A percentile compares a stretch with the other conserved stretches of the same genome.
Evolutionary conservation across 2,329 filamentous ascomycete genomes (phyloP).

Genomic region (Alternaria solani): DNA sequence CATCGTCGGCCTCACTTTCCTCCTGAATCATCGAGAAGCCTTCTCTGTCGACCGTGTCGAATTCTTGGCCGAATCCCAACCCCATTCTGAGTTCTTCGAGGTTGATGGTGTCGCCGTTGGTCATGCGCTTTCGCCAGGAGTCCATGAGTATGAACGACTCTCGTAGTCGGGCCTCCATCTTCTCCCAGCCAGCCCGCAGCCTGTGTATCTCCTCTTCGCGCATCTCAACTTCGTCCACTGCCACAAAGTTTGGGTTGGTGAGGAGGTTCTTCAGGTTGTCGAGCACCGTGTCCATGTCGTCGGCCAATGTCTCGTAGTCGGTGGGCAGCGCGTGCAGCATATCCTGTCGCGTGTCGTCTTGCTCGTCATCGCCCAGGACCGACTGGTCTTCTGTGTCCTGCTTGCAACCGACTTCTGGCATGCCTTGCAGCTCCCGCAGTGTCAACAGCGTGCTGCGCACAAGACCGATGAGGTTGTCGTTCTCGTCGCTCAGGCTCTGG

Average conservation of each 20-base stretch:
- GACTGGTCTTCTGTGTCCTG: constrained; percentile 38
- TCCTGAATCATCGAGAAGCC: constrained; percentile 40
- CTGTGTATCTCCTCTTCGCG: constrained; percentile 89
- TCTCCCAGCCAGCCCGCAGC: constrained; percentile 86
- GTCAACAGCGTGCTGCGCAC: constrained; percentile 75
- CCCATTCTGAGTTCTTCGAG: constrained; percentile 69
- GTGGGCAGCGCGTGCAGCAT: constrained; percentile 61
- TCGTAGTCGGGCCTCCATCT: constrained; percentile 89
- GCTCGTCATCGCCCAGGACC: constrained; percentile 41
- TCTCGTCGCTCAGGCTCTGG: constrained; percentile 86
- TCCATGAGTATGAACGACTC: constrained; percentile 92
- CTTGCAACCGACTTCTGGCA: constrained; percentile 51
- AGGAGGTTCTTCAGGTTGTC: constrained; percentile 83
- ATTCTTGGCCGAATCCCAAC: constrained; percentile 62
- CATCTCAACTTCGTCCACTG: constrained; percentile 91
- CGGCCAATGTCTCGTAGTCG: constrained; percentile 72
- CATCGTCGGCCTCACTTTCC: constrained; percentile 32
- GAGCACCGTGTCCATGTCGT: constrained; percentile 78
- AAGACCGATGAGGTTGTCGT: constrained; percentile 79
- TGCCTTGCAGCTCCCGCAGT: constrained; percentile 70
- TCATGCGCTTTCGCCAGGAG: constrained; percentile 86
- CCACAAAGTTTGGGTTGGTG: constrained; percentile 95
- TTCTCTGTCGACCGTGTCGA: constrained; percentile 44
- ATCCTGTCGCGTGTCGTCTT: constrained; percentile 40
- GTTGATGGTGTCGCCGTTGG: constrained; percentile 72